Base-by-base conservation (phyloP, 257 asterid species). In the Scutellaria baicalensis region DNA sequence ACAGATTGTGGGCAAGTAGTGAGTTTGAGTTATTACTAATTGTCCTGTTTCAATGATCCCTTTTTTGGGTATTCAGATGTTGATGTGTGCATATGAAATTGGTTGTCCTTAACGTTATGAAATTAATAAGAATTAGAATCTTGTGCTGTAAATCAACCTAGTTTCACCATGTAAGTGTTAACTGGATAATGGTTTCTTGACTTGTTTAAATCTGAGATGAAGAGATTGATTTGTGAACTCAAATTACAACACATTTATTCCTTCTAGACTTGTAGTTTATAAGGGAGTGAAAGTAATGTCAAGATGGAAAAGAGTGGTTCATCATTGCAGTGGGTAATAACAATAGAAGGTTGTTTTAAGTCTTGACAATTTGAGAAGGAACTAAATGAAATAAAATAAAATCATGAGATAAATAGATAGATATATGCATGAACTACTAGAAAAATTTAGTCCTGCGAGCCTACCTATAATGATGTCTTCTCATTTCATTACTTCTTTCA, bases 401-500 rank as follows among this genome's bases (percentile, higher is more conserved):
- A 67, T 11, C 64, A 27, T 27, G 33, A 1, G 49, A 65, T 56
- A 20, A 14, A 8, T 56, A 1, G 49, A 65, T 56, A 20, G 20
- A 8, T 56, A 43, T 64, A 21, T 8, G 49, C 62, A 64, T 31
- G 33, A 44, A 8, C 6, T 31, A 56, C 9, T 23, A 5, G 61
- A 36, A 16, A 17, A 59, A 52, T 12, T 59, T 57, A 31, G 61
- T 71, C 44, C 70, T 11, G 50, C 64, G 45, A 47, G 17, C 6
- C 38, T 54, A 35, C 66, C 47, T 64, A 8, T 45, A 13, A 20
- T 64, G 68, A 31, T 57, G 16, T 50, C 23, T 36, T 17, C 11
- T 64, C 43, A 59, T 44, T 40, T 73, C 45, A 47, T 76, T 79
- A 45, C 81, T 54, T 58, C 44, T 76, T 76, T 74, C 84, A 85